Evolutionary conservation across 768 basidiomycete species (phyloP), one percentile per base, ranked within the genome.

Genomic region (Cytidiella melzeri): DNA sequence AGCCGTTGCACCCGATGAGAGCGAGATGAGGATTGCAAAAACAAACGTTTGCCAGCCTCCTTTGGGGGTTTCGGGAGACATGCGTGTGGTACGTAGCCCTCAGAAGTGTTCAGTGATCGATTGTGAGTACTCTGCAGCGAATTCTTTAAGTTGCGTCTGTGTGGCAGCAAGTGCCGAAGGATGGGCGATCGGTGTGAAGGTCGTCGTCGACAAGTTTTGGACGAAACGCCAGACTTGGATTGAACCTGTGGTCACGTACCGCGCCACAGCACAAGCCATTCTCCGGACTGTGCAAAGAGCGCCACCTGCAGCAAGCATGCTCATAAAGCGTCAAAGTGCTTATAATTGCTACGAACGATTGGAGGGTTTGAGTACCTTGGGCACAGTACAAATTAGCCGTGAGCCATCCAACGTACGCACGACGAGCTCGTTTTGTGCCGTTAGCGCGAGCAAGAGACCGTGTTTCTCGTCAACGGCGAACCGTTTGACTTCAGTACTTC

Each of bases 381-480:
- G 30, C 30, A 59, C 52, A 41, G 38, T 44, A 57, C 57, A 58
- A 13, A 61, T 47, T 5, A 50, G 40, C 5, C 46, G 43, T 15
- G 49, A 44, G 43, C 57, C 56, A 27, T 61, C 57, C 20, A 58
- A 18, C 0, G 54, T 45, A 24, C 45, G 55, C 0, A 34, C 15
- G 30, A 7, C 9, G 9, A 34, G 30, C 9, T 7, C 15, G 30
- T 34, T 34, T 34, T 15, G 9, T 15, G 7, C 30, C 30, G 30
- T 34, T 34, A 7, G 30, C 9, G 30, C 30, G 30, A 34, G 30
- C 30, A 34, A 15, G 9, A 34, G 30, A 15, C 46, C 39, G 19
- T 50, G 44, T 40, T 59, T 54, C 28, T 61, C 57, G 43, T 59
- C 61, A 19, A 61, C 38, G 15, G 27, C 27, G 46, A 57, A 59